These are phyloP conservation scores for Pythium guiyangense DNA, from an alignment of 352 stramenopile genomes.

Conservation along the genomic window DNA sequence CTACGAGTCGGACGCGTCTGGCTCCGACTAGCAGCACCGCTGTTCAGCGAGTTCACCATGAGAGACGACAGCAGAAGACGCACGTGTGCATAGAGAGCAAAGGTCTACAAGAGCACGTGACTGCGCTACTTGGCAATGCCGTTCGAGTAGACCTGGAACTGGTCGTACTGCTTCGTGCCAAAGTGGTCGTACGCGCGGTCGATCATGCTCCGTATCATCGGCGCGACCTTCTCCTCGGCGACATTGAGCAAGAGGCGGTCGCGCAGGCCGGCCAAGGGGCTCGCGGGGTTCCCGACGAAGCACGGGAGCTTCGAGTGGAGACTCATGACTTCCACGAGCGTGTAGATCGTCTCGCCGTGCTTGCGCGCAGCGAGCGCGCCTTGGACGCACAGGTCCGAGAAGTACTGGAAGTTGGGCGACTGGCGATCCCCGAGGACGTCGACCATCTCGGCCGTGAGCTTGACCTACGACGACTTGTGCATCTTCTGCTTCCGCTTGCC, in stretches of 20 bases:
- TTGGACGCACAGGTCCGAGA: constrained; percentile 92
- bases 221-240: constrained; percentile 47
- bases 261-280: constrained; percentile 36
- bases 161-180: constrained; percentile 94
- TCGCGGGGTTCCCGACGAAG: constrained; percentile 37
- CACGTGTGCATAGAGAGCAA: no score
- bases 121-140: constrained; percentile 44
- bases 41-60: no score
- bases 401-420: constrained; percentile 91
- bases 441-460: constrained; percentile 95
- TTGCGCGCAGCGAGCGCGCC: constrained; percentile 90
- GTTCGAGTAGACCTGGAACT: constrained; percentile 92
- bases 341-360: constrained; percentile 92
- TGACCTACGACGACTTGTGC: no score
- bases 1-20: not conserved
- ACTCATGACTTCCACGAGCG: constrained; percentile 95
- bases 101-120: no score
- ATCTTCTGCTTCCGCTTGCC: no score
- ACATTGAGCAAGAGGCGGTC: constrained; percentile 73
- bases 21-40: not conserved
- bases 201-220: constrained; percentile 89
- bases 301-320: constrained; percentile 75
- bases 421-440: constrained; percentile 91
- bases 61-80: no score
- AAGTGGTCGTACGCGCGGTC: constrained; percentile 94